Conservation (phyloP, 176 grass and related monocot species). For the Zoysia japonica region DNA sequence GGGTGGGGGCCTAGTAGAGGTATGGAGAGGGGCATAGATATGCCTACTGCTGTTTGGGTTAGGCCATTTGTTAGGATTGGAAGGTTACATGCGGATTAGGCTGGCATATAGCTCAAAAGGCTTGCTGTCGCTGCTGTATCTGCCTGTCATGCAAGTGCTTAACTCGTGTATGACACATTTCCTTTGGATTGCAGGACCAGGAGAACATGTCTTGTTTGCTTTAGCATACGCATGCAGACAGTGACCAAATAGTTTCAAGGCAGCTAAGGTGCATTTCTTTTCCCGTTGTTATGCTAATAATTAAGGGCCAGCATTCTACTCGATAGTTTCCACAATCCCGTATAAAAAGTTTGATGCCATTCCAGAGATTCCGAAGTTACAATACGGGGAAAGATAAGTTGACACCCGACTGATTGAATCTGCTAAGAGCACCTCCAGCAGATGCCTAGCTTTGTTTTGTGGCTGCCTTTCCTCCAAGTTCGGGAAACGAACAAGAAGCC, state of each 20-base stretch:
- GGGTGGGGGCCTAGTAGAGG: constrained; percentile 43
- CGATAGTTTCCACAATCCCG: not conserved
- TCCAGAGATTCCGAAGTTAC: not conserved
- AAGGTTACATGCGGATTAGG: constrained; percentile 35
- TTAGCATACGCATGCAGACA: constrained; percentile 30
- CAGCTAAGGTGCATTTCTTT: constrained; percentile 9
- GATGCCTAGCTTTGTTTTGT: constrained; percentile 40
- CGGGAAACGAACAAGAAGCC: constrained; percentile 45
- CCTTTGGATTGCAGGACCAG: constrained; percentile 30
- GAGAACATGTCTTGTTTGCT: constrained; percentile 57
- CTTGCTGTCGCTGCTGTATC: constrained; percentile 43
- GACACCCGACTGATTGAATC: constrained; percentile 8
- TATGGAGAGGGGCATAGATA: constrained; percentile 7
- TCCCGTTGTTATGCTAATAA: not conserved
- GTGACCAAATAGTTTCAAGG: constrained; percentile 18
- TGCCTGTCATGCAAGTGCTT: constrained; percentile 49
- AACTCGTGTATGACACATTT: constrained; percentile 40
- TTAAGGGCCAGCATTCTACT: not conserved
- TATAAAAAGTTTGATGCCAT: not conserved
- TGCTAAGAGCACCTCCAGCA: not conserved
- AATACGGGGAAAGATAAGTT: not conserved
- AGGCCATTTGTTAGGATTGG: constrained; percentile 43
- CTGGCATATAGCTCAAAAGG: constrained; percentile 60
- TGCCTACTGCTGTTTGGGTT: constrained; percentile 32
- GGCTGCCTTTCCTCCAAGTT: constrained; percentile 49